Evolutionary conservation across 2,329 filamentous ascomycete genomes (phyloP).

Genomic region (Trichoderma sp.): DNA sequence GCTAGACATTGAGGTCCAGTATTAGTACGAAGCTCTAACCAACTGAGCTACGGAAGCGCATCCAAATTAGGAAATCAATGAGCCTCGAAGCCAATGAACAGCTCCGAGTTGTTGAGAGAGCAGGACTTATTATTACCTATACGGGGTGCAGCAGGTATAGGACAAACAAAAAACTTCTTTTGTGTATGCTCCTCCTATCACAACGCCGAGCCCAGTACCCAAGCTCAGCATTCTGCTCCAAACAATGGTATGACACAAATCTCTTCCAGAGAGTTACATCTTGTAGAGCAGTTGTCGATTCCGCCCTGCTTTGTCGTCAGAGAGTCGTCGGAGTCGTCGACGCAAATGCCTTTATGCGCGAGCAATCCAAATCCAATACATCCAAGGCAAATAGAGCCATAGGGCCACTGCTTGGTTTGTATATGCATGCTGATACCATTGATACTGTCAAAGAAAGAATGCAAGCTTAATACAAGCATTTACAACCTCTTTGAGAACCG

Average conservation of each 20-base stretch:
- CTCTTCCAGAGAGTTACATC: neutral
- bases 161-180: too few relatives aligned
- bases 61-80: neutral
- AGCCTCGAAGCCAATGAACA: neutral
- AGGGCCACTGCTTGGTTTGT: neutral
- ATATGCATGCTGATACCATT: neutral
- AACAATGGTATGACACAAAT: neutral
- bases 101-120: neutral
- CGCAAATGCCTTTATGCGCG: neutral
- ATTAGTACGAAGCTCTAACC: conserved; percentile 16
- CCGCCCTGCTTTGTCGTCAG: neutral
- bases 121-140: neutral
- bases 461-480: too few relatives aligned
- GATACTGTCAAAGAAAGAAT: too few relatives aligned
- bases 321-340: neutral
- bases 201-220: neutral
- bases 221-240: neutral
- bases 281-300: neutral
- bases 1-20: neutral
- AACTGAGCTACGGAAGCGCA: neutral
- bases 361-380: neutral
- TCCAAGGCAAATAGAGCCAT: neutral
- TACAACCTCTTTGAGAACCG: too few relatives aligned
- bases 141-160: neutral
- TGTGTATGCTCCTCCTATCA: too few relatives aligned